Evolutionary conservation across 768 basidiomycete genomes (phyloP), one percentile per base, ranked within the genome.

Genomic region (Auriscalpium microsporum): DNA sequence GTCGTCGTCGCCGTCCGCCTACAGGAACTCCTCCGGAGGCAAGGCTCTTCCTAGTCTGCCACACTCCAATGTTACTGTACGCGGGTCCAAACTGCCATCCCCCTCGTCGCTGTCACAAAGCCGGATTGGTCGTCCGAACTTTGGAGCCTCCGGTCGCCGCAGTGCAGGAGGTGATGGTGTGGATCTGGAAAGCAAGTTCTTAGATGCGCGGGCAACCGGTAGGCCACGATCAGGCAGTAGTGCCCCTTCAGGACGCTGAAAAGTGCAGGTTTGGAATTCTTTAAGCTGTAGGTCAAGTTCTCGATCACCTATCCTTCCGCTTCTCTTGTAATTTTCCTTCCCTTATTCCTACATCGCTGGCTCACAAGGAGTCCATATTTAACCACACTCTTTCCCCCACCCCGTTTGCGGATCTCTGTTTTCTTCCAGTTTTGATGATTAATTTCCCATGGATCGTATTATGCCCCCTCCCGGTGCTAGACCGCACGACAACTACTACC

Each of bases 91-190:
- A 56, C 56, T 60, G 8, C 55, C 65, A 33, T 52, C 64, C 1
- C 48, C 62, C 5, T 53, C 64, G 0, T 53, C 64, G 0, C 56
- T 69, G 14, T 56, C 58, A 3, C 68, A 70, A 54, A 71, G 69
- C 48, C 60, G 68, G n/a, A 71, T 69, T 17, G 67, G 65, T 7
- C 64, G 65, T 49, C 69, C 68, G 11, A 53, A 44, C 42, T 47
- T 56, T 21, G 54, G 50, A 21, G 19, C 54, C 19, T 52, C 52
- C 11, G 62, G 62, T 17, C 64, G 68, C 3, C 63, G 63, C 35
- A 65, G 65, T 40, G 65, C 64, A 14, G 63, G 60, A 10, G 66
- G 60, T 10, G 67, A 65, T 19, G 10, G 36, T 34, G 56, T 52
- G 35, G 60, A 61, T 23, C 38, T 50, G 38, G 60, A 61, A 45